Percentiles rank a stretch among this genome's conserved stretches.
Evolutionary conservation across 176 grass and related monocot genomes (phyloP).

Genomic region (Elymus sibiricus): DNA sequence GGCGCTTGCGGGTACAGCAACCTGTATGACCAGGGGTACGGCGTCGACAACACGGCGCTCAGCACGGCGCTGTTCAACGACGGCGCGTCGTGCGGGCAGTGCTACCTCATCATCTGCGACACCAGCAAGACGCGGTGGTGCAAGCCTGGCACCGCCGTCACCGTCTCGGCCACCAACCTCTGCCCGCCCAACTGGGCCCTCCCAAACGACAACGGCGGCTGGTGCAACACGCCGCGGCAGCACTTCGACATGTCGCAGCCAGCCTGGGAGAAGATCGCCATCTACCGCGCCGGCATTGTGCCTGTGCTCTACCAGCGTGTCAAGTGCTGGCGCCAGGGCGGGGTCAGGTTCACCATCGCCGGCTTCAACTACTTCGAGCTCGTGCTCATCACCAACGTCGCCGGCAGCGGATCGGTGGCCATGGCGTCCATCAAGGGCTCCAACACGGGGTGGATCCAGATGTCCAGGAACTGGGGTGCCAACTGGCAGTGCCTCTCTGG

Average conservation of each 20-base stretch:
- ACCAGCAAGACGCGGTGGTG: background rate
- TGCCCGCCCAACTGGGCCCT: slow-evolving; percentile 60
- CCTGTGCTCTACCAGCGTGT: slow-evolving; percentile 55
- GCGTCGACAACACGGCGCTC: slow-evolving; percentile 40
- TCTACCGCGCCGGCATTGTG: slow-evolving; percentile 42
- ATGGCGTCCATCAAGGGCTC: slow-evolving; percentile 21
- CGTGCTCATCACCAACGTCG: slow-evolving; percentile 46
- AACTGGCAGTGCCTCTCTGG: slow-evolving; percentile 37
- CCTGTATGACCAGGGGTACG: slow-evolving; percentile 59
- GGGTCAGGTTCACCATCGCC: slow-evolving; percentile 32
- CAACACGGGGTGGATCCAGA: slow-evolving; percentile 26
- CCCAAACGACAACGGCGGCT: slow-evolving; percentile 40
- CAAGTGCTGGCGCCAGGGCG: slow-evolving; percentile 44
- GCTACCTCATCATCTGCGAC: slow-evolving; percentile 42
- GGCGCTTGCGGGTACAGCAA: slow-evolving; percentile 55
- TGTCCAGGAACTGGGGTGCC: slow-evolving; percentile 54
- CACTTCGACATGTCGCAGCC: slow-evolving; percentile 82
- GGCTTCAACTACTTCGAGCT: slow-evolving; percentile 56
- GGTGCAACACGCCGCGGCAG: slow-evolving; percentile 42
- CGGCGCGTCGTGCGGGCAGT: slow-evolving; percentile 60
- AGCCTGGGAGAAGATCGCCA: slow-evolving; percentile 39
- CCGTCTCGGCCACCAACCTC: slow-evolving; percentile 49
- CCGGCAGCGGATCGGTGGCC: slow-evolving; percentile 35
- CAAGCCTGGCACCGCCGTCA: background rate
- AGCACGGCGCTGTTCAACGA: slow-evolving; percentile 47